A percentile compares a stretch with the other conserved stretches of the same genome.
phyloP scores from a whole-genome alignment of 2,329 filamentous ascomycete species.

The Colletotrichum truncatum region DNA sequence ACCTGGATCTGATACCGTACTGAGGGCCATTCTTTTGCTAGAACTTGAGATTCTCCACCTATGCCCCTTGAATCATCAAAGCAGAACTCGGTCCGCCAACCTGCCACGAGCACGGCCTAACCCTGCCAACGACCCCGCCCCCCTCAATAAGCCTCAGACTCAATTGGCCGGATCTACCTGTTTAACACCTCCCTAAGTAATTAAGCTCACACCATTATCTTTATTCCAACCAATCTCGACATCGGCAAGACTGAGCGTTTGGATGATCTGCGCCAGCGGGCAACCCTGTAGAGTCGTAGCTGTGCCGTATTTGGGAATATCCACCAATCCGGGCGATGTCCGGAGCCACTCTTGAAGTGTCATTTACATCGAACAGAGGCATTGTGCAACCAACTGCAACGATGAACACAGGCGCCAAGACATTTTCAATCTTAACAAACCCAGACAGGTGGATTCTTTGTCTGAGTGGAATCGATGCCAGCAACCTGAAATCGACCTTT shows the following conservation, averaged over 20 bases:
- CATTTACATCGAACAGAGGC: neutral
- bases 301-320: neutral
- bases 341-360: neutral
- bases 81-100: neutral
- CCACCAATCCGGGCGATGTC: conserved; percentile 9
- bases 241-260: neutral
- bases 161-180: neutral
- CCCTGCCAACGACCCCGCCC: conserved; percentile 1
- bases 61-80: conserved; percentile 1
- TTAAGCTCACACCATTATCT: conserved; percentile 22
- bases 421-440: neutral
- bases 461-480: neutral
- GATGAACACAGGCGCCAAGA: neutral
- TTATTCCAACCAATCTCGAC: neutral
- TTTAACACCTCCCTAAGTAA: neutral
- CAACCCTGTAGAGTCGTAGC: neutral
- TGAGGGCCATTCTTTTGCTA: no score
- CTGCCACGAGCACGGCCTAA: conserved; percentile 4
- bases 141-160: conserved; percentile 24
- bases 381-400: neutral
- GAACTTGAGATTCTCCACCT: neutral
- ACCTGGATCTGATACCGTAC: no score
- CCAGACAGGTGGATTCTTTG: neutral
- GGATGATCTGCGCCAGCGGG: neutral
- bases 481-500: neutral